Percentiles rank a stretch among this genome's conserved stretches.
phyloP scores from a whole-genome alignment of 768 basidiomycete species.

The Fomitopsis pulvina region DNA sequence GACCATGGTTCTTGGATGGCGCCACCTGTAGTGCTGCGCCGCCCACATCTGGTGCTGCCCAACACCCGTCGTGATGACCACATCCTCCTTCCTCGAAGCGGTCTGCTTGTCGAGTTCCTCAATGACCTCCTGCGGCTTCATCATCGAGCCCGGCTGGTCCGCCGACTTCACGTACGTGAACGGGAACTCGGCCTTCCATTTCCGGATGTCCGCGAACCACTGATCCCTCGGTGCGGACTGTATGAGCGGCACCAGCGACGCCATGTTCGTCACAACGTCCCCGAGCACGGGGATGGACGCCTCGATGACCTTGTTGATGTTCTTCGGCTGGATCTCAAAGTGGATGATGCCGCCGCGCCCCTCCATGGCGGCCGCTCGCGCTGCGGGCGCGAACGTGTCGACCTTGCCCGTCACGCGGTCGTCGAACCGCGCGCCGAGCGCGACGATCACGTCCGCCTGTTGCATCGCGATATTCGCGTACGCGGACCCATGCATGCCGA shows the following conservation, averaged over 20 bases:
- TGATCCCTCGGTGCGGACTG: conserved; percentile 51
- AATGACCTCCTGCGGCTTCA: conserved; percentile 97
- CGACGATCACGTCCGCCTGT: conserved; percentile 94
- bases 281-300: conserved; percentile 92
- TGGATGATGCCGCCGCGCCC: conserved; percentile 97
- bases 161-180: conserved; percentile 74
- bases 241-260: conserved; percentile 76
- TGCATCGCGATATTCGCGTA: conserved; percentile 99
- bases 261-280: conserved; percentile 83
- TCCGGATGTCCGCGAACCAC: conserved; percentile 81
- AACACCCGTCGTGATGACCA: conserved; percentile 89
- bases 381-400: conserved; percentile 85
- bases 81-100: conserved; percentile 75
- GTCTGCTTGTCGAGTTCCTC: conserved; percentile 85
- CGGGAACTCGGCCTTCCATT: conserved; percentile 85
- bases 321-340: conserved; percentile 98
- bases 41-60: conserved; percentile 99
- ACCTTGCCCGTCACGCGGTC: conserved; percentile 96
- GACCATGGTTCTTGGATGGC: conserved; percentile 77
- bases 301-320: conserved; percentile 97
- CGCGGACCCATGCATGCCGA: conserved; percentile 97
- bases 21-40: conserved; percentile 91
- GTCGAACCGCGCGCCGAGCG: conserved; percentile 93
- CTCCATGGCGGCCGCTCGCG: conserved; percentile 73
- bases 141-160: conserved; percentile 44